Conservation (phyloP, 2,329 filamentous ascomycete genomes). For the Penicillium sp. region DNA sequence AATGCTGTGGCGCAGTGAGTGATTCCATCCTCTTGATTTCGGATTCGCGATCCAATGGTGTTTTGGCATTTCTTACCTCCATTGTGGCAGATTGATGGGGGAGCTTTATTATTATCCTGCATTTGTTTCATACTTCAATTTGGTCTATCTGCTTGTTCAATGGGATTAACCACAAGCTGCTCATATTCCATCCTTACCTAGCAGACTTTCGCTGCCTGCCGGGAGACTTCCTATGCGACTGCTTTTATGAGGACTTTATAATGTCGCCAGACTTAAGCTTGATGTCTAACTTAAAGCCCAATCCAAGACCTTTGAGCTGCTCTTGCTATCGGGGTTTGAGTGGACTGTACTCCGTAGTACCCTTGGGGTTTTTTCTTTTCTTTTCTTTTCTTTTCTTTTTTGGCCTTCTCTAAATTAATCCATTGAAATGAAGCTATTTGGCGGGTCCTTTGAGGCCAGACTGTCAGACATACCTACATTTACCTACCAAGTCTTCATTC, state of each 20-base stretch:
- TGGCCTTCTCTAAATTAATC: background rate
- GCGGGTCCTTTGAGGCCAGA: background rate
- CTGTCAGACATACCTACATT: background rate
- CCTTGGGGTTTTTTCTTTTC: too few species aligned
- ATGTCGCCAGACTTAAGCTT: background rate
- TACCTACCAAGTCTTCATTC: background rate
- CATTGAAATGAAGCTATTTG: background rate
- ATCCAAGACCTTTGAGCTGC: background rate
- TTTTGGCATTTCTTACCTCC: constrained; percentile 8
- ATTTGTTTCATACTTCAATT: constrained; percentile 1
- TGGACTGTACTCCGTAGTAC: too few species aligned
- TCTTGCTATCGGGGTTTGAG: background rate
- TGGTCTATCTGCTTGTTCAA: background rate
- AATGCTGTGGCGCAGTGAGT: constrained; percentile 19
- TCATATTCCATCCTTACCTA: background rate
- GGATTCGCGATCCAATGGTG: constrained; percentile 12
- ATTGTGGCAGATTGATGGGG: background rate
- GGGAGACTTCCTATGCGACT: background rate
- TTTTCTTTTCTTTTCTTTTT: too few species aligned
- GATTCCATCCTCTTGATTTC: constrained; percentile 5
- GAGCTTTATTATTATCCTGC: background rate
- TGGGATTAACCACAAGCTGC: too few species aligned
- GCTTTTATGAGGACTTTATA: background rate
- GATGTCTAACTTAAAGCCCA: background rate
- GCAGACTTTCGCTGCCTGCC: background rate